Conservation (phyloP, 1,139 yeast species). For the Torulaspora globosa region DNA sequence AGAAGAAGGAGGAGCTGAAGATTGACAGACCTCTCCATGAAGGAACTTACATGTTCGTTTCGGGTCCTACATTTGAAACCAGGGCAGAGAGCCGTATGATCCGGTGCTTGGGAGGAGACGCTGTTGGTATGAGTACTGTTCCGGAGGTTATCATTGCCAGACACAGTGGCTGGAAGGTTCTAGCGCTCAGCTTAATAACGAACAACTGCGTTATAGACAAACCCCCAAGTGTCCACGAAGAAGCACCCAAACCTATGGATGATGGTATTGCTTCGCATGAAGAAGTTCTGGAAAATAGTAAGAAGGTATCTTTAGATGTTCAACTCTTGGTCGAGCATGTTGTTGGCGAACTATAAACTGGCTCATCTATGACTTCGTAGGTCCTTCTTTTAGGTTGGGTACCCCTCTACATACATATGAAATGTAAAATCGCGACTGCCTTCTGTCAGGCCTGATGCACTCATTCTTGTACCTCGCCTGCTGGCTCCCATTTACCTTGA, state of each 20-base stretch:
- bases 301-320: conserved; percentile 75
- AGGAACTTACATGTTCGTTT: conserved; percentile 79
- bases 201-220: conserved; percentile 73
- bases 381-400: conserved; percentile 2
- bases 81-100: conserved; percentile 87
- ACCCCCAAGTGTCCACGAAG: conserved; percentile 69
- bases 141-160: conserved; percentile 94
- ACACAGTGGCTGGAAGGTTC: conserved; percentile 74
- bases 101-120: conserved; percentile 74
- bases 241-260: conserved; percentile 50
- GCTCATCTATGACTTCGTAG: conserved; percentile 16
- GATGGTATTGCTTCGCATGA: conserved; percentile 84
- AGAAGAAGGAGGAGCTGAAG: conserved; percentile 49
- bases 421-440: conserved; percentile 1
- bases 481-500: conserved; percentile 93
- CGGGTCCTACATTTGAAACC: conserved; percentile 93
- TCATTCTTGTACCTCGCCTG: conserved; percentile 86
- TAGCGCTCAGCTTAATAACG: conserved; percentile 84
- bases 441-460: conserved; percentile 14
- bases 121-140: conserved; percentile 97
- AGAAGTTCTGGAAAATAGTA: conserved; percentile 83
- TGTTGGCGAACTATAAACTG: conserved; percentile 43
- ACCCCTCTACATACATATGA: conserved; percentile 9
- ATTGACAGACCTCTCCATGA: conserved; percentile 67
- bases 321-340: conserved; percentile 63